phyloP scores from a whole-genome alignment of 2,329 filamentous ascomycete species.

The Tothia fuscella region DNA sequence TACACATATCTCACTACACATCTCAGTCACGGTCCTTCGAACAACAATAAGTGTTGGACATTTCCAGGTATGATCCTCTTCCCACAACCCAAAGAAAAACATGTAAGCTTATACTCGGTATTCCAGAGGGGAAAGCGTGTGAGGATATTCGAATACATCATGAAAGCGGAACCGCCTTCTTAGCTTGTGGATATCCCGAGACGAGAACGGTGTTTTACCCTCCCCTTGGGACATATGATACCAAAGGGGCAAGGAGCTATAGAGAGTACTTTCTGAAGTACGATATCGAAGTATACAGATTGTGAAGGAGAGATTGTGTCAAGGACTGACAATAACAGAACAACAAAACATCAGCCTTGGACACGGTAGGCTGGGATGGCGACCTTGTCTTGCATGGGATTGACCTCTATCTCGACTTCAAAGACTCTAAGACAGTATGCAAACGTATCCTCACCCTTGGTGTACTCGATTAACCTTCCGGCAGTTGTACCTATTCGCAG shows the following conservation, averaged over 20 bases:
- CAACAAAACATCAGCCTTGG: not conserved
- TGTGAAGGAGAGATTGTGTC: not conserved
- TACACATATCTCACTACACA: not conserved
- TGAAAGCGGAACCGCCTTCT: not conserved
- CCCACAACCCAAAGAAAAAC: not conserved
- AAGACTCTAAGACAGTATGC: not conserved
- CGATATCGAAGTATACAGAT: not conserved
- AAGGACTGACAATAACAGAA: not conserved
- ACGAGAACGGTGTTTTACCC: not conserved
- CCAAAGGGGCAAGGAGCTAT: not conserved
- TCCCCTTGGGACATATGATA: not conserved
- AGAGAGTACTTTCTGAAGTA: constrained; percentile 2
- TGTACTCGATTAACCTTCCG: not conserved
- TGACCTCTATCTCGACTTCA: not conserved
- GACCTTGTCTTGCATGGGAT: not conserved
- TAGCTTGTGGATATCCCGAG: not conserved
- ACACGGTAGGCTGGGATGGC: not conserved
- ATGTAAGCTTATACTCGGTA: not conserved
- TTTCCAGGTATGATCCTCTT: not conserved
- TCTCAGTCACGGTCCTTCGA: not conserved
- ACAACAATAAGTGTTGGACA: not conserved
- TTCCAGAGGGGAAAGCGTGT: not conserved
- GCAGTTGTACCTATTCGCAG: not conserved
- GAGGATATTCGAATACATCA: not conserved
- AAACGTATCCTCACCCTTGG: not conserved